Conservation (phyloP, 345 rosid species). For the Kernera saxatilis region DNA sequence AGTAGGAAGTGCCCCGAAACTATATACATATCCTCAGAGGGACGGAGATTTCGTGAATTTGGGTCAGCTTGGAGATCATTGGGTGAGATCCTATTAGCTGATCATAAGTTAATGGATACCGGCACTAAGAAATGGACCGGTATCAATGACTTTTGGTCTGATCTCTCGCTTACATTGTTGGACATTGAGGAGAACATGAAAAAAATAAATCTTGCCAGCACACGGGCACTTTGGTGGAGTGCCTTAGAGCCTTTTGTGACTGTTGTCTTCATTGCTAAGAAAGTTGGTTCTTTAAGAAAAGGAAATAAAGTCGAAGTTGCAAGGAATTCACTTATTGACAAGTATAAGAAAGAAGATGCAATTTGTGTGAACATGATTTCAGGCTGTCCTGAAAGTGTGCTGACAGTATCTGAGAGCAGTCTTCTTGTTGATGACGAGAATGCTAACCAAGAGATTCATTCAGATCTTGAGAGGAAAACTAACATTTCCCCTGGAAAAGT, state of each 20-base stretch:
- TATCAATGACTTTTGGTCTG: constrained; percentile 61
- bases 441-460: constrained; percentile 25
- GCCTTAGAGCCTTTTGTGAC: constrained; percentile 84
- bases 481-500: constrained; percentile 19
- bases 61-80: constrained; percentile 69
- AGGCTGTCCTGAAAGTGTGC: constrained; percentile 37
- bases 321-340: constrained; percentile 34
- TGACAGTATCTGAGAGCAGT: constrained; percentile 37
- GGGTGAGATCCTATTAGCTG: constrained; percentile 47
- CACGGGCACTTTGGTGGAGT: constrained; percentile 63
- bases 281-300: constrained; percentile 69
- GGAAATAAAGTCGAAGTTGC: constrained; percentile 62
- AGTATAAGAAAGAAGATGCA: constrained; percentile 27
- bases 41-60: constrained; percentile 65
- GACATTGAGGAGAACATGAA: constrained; percentile 52
- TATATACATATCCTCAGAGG: constrained; percentile 60
- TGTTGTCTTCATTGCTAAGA: constrained; percentile 64
- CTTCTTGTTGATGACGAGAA: constrained; percentile 35
- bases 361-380: constrained; percentile 14
- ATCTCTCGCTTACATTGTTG: constrained; percentile 46
- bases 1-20: constrained; percentile 49
- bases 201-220: constrained; percentile 32
- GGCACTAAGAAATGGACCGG: constrained; percentile 60
- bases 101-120: constrained; percentile 38
- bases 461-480: constrained; percentile 19